These are phyloP conservation scores for Peronospora tabacina DNA, from an alignment of 352 stramenopile genomes.

Conservation along the genomic window DNA sequence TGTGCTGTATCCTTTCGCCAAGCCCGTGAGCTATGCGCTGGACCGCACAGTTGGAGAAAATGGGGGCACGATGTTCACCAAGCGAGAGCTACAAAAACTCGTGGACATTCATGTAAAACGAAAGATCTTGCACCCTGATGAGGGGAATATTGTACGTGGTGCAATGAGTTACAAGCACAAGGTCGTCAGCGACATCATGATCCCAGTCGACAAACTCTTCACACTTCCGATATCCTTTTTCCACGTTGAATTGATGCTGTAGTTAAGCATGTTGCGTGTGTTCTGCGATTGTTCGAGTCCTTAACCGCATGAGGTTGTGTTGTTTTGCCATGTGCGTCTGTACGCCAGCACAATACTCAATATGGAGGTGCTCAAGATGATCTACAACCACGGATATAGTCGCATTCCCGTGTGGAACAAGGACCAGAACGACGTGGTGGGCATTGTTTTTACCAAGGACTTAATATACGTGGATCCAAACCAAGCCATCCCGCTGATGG, in stretches of 20 bases:
- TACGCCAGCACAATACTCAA: slow-evolving; percentile 44
- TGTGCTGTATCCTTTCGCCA: slow-evolving; percentile 86
- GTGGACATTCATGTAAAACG: slow-evolving; percentile 95
- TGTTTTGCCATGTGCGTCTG: slow-evolving; percentile 7
- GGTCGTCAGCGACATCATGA: slow-evolving; percentile 88
- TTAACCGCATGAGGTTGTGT: slow-evolving; percentile 27
- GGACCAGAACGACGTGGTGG: slow-evolving; percentile 93
- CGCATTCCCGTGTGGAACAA: slow-evolving; percentile 94
- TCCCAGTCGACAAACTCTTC: slow-evolving; percentile 74
- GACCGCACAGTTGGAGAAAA: slow-evolving; percentile 90
- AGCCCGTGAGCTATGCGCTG: slow-evolving; percentile 87
- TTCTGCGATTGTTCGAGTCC: slow-evolving; percentile 1
- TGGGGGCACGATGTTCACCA: slow-evolving; percentile 93
- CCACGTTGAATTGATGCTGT: slow-evolving; percentile 12
- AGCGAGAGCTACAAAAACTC: slow-evolving; percentile 90
- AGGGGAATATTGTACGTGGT: slow-evolving; percentile 94
- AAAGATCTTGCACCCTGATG: slow-evolving; percentile 85
- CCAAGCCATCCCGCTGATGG: slow-evolving; percentile 55
- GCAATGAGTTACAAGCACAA: slow-evolving; percentile 74
- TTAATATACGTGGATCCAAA: slow-evolving; percentile 79
- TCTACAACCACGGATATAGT: slow-evolving; percentile 89
- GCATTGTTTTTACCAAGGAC: slow-evolving; percentile 93
- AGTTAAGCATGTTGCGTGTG: not conserved
- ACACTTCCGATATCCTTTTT: slow-evolving; percentile 63
- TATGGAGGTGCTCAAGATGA: slow-evolving; percentile 54